Evolutionary conservation across 2,329 filamentous ascomycete species (phyloP).

Genomic region (Aspergillus sp.): DNA sequence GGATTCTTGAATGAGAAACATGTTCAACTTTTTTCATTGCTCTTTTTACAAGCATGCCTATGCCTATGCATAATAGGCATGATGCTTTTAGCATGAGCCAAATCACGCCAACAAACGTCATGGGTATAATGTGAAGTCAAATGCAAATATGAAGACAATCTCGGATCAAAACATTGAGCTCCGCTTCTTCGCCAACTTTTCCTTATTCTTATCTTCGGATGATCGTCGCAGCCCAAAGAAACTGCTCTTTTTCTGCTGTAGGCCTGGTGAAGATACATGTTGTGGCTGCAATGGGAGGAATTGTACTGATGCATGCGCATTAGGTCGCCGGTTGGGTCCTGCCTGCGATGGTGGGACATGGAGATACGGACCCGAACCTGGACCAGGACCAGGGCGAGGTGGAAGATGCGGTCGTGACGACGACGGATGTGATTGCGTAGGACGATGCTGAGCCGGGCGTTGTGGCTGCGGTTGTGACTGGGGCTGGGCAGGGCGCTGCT

Average conservation of each 20-base stretch:
- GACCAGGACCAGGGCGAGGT: slow-evolving; percentile 8
- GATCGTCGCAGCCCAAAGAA: slow-evolving; percentile 39
- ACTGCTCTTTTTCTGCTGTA: slow-evolving; percentile 38
- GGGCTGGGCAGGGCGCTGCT: background rate
- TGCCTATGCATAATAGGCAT: no score
- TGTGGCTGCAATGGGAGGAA: slow-evolving; percentile 9
- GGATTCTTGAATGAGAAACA: no score
- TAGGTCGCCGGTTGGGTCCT: background rate
- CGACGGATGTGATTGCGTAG: slow-evolving; percentile 2
- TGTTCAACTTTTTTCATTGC: background rate
- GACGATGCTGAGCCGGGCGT: slow-evolving; percentile 5
- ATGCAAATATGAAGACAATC: background rate
- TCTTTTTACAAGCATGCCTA: no score
- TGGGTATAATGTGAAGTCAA: background rate
- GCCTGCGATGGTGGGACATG: slow-evolving; percentile 6
- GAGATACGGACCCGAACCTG: slow-evolving; percentile 13
- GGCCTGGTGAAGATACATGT: background rate
- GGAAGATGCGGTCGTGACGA: slow-evolving; percentile 8
- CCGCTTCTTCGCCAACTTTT: slow-evolving; percentile 38
- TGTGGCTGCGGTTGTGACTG: slow-evolving; percentile 12
- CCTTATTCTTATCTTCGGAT: slow-evolving; percentile 27
- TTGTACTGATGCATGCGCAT: slow-evolving; percentile 13
- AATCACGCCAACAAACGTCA: background rate
- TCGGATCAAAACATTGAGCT: slow-evolving; percentile 39
- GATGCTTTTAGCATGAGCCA: no score